Evolutionary conservation across 306 rosid genomes (phyloP).

Genomic region (Prunus salicina): DNA sequence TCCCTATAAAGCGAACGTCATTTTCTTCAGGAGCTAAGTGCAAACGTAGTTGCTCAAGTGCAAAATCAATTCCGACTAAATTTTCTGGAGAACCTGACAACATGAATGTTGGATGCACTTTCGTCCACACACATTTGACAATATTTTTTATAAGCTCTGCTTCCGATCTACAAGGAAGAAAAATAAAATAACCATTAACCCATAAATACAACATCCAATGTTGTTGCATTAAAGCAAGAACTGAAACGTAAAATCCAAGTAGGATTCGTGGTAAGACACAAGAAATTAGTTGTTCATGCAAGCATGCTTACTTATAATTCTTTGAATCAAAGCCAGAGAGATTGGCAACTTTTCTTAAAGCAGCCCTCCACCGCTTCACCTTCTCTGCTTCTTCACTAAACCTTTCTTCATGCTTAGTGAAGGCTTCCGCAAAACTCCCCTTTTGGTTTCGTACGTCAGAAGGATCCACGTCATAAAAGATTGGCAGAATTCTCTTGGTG

Average conservation of each 20-base stretch:
- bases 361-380: no score
- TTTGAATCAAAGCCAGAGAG: background rate
- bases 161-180: background rate
- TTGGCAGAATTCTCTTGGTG: background rate
- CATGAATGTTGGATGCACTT: background rate
- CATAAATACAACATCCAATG: background rate
- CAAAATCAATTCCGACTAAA: background rate
- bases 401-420: background rate
- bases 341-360: no score
- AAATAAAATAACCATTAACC: background rate
- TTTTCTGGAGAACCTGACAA: background rate
- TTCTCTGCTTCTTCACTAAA: background rate
- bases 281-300: background rate
- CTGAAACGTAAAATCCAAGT: no score
- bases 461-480: background rate
- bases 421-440: background rate
- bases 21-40: background rate
- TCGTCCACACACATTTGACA: background rate
- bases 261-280: background rate
- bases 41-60: background rate
- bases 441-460: background rate
- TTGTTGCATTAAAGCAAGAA: no score
- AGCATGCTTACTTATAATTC: no score
- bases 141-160: background rate
- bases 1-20: background rate